Evolutionary conservation across 2,329 filamentous ascomycete species (phyloP).

Genomic region (Fusarium torulosum): DNA sequence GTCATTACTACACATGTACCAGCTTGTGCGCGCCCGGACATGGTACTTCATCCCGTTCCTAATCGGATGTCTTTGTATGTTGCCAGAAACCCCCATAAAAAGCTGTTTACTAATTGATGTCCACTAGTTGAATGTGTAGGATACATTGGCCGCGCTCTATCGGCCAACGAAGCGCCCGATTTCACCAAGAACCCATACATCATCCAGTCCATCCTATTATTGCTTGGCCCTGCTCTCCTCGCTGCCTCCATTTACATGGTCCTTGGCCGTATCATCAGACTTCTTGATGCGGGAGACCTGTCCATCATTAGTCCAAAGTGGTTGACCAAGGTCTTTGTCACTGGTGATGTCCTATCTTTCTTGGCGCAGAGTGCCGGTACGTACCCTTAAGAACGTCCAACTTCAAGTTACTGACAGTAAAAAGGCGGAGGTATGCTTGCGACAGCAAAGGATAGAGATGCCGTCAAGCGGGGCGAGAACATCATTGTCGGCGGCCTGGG

Average conservation of each 20-base stretch:
- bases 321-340: constrained; percentile 65
- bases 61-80: constrained; percentile 65
- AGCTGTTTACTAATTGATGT: neutral
- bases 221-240: constrained; percentile 57
- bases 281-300: constrained; percentile 55
- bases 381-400: neutral
- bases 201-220: constrained; percentile 55
- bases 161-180: constrained; percentile 56
- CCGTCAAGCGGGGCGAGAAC: constrained; percentile 56
- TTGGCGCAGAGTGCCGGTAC: constrained; percentile 49
- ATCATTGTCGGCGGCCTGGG: constrained; percentile 66
- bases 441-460: constrained; percentile 43
- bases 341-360: constrained; percentile 64
- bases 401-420: neutral
- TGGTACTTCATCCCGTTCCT: constrained; percentile 67
- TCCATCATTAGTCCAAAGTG: constrained; percentile 59
- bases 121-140: constrained; percentile 47
- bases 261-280: constrained; percentile 56
- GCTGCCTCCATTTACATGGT: constrained; percentile 63
- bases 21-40: constrained; percentile 56
- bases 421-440: constrained; percentile 47
- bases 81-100: no score
- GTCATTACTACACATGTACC: constrained; percentile 55
- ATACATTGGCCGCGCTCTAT: constrained; percentile 65
- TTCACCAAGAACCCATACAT: constrained; percentile 55